Evolutionary conservation across 1,139 yeast species (phyloP), one percentile per base, ranked within the genome.

Genomic region (Sugiyamaella sp.): DNA sequence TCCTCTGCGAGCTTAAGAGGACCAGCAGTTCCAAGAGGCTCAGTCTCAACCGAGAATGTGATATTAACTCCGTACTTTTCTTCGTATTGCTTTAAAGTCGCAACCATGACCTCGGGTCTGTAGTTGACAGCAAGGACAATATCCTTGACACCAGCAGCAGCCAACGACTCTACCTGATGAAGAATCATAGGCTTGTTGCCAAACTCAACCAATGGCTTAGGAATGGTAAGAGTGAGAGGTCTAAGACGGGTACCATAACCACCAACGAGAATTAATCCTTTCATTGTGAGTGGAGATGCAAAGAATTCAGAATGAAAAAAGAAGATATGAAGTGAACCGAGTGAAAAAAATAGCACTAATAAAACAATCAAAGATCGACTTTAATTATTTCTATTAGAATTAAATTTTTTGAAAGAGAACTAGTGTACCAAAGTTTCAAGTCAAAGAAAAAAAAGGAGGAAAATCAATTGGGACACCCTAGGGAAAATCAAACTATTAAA

Each of bases 211-310:
- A 95, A 81, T 52, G 99, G 99, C 79, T 95, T 95, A 74, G 99
- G 99, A 63, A 88, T 82, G 56, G 99, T 91, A 69, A 95, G 81
- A 59, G 99, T 95, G 48, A 93, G 81, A 61, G 99, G 99, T 83
- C 99, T 91, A 80, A 93, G 87, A 80, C 99, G 95, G 71, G 99
- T 93, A 81, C 99, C 99, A 80, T 90, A 93, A 74, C 99, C 99
- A 72, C 99, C 99, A 68, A 93, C 99, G 74, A 93, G 87, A 81
- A 93, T 93, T 75, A 93, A 84, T 72, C 97, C 99, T 81, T 93
- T 93, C 99, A 93, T 93, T 68, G 42, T 61, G 48, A 50, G 27
- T 51, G 42, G 47, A n/a, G 32, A 29, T 25, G 38, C 35, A 44
- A 44, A 27, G 21, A 43, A 44, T 25, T 37, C 39, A 10, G n/a